Evolutionary conservation across 2,329 filamentous ascomycete genomes (phyloP).

Genomic region (Cytospora piceae): DNA sequence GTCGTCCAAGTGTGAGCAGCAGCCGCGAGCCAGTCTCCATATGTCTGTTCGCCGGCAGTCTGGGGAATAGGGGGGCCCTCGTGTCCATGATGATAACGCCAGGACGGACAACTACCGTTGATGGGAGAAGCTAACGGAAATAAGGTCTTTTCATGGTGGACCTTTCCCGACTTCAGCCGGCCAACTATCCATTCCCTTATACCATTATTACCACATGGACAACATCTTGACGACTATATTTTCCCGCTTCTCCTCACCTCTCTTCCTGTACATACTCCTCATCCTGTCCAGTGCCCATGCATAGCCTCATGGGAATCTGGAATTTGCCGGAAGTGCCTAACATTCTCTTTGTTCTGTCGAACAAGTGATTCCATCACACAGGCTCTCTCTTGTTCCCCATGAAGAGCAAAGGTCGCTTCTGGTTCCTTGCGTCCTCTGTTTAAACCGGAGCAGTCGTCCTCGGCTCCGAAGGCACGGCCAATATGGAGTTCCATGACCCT

Average conservation of each 20-base stretch:
- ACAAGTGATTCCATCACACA: constrained; percentile 18
- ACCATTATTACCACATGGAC: constrained; percentile 19
- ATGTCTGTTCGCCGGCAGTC: not conserved
- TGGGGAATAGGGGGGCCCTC: constrained; percentile 11
- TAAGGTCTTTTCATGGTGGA: constrained; percentile 23
- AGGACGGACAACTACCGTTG: constrained; percentile 29
- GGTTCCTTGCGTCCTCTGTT: constrained; percentile 1
- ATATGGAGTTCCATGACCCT: constrained; percentile 17
- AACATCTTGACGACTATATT: constrained; percentile 16
- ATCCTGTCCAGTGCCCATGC: constrained; percentile 12
- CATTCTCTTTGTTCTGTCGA: constrained; percentile 4
- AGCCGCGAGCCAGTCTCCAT: not conserved
- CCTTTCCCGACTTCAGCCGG: constrained; percentile 11
- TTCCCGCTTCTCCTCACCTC: constrained; percentile 11
- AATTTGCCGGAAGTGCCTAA: constrained; percentile 4
- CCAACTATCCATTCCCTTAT: not conserved
- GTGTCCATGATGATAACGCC: constrained; percentile 21
- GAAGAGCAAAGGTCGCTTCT: constrained; percentile 12
- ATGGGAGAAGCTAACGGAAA: constrained; percentile 29
- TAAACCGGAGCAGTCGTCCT: constrained; percentile 13
- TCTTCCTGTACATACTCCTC: constrained; percentile 3
- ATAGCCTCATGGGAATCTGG: constrained; percentile 13
- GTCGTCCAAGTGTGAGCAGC: not conserved
- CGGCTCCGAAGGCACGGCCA: constrained; percentile 1
- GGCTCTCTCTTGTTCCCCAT: constrained; percentile 8